Conservation (phyloP, 1,139 yeast species). For the Pneumocystis oryctolagi region DNA sequence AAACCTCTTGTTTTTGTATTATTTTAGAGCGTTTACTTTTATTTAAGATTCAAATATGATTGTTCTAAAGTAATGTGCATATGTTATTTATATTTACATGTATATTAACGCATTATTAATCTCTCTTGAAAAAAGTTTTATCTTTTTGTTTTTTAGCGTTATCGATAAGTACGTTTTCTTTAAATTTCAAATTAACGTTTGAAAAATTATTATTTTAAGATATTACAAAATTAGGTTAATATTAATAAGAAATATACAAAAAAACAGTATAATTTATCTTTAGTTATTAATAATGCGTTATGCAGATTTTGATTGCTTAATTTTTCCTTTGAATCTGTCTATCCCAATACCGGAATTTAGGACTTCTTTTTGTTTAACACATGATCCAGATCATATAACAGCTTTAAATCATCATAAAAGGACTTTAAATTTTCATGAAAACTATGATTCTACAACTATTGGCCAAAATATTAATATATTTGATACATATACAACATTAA, state of each 20-base stretch:
- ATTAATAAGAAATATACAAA: background rate
- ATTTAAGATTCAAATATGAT: background rate
- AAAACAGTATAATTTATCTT: background rate
- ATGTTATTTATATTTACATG: background rate
- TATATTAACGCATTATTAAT: background rate
- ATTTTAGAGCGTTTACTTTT: background rate
- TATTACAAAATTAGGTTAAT: constrained; percentile 14
- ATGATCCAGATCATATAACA: background rate
- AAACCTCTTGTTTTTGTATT: background rate
- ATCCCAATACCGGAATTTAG: background rate
- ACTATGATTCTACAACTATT: background rate
- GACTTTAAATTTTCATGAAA: background rate
- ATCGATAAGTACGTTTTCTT: constrained; percentile 3
- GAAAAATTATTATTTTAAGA: background rate
- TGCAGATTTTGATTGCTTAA: background rate
- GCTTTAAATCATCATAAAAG: background rate
- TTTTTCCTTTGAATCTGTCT: background rate
- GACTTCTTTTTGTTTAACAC: background rate
- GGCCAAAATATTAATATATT: background rate
- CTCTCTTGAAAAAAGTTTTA: background rate
- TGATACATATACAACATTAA: background rate
- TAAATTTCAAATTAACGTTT: constrained; percentile 1
- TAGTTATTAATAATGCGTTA: background rate
- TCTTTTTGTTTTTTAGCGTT: background rate
- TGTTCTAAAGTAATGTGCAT: background rate